These are phyloP conservation scores for Mycena floridula DNA, from an alignment of 768 basidiomycete genomes.

Conservation along the genomic window DNA sequence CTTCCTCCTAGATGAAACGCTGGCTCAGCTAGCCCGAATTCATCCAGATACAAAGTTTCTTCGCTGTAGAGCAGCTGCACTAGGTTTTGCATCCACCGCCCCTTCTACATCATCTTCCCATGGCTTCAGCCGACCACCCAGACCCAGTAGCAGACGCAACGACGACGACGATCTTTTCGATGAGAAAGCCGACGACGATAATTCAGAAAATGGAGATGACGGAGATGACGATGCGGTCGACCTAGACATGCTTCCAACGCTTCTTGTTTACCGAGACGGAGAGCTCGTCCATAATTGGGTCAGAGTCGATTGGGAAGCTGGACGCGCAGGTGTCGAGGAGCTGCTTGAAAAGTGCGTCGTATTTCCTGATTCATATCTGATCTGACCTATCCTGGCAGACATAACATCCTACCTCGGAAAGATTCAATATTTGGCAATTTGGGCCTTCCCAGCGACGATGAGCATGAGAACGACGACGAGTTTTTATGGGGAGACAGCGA, in stretches of 20 bases:
- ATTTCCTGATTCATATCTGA: conserved; percentile 1
- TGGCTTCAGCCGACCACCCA: conserved; percentile 5
- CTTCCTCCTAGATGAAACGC: conserved; percentile 58
- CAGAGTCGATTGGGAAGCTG: conserved; percentile 82
- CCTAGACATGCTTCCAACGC: conserved; percentile 72
- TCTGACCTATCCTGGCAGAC: conserved; percentile 20
- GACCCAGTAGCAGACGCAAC: conserved; percentile 6
- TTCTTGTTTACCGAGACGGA: conserved; percentile 74
- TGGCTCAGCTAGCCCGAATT: conserved; percentile 62
- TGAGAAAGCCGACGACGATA: conserved; percentile 36
- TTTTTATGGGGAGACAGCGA: conserved; percentile 49
- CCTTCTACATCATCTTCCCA: conserved; percentile 8
- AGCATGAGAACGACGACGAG: conserved; percentile 43
- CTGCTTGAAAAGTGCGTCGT: conserved; percentile 51
- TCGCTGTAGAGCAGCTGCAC: conserved; percentile 66
- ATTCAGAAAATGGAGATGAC: conserved; percentile 39
- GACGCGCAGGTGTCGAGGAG: conserved; percentile 60
- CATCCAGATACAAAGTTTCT: conserved; percentile 75
- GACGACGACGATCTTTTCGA: conserved; percentile 14
- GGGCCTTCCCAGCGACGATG: conserved; percentile 46
- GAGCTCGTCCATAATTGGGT: conserved; percentile 89
- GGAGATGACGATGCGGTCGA: conserved; percentile 62
- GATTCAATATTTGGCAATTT: conserved; percentile 32
- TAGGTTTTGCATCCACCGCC: conserved; percentile 41
- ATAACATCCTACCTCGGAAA: conserved; percentile 31